Conservation (phyloP, 495 filamentous ascomycete genomes). For the Physcia stellaris region DNA sequence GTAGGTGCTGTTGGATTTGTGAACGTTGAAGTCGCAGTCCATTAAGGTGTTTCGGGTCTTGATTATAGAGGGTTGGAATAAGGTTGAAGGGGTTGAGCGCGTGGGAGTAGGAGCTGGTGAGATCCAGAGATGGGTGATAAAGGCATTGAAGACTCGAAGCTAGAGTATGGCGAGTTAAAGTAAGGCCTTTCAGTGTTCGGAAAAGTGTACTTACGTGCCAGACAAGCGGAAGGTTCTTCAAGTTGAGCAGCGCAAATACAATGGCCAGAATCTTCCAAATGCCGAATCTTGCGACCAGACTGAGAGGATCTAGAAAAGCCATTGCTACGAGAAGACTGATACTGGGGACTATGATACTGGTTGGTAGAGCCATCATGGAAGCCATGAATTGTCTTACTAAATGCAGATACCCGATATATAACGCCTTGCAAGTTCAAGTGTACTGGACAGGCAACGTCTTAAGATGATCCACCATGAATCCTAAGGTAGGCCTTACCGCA, state of each 20-base stretch:
- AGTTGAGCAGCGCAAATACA: constrained; percentile 40
- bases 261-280: constrained; percentile 40
- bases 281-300: not conserved
- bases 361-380: not conserved
- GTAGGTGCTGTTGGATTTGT: constrained; percentile 66
- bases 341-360: too few relatives aligned
- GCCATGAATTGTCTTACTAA: too few relatives aligned
- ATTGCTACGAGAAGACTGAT: not conserved
- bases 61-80: constrained; percentile 43
- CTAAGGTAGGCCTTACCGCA: too few relatives aligned
- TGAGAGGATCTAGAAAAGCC: not conserved
- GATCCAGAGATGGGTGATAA: constrained; percentile 10
- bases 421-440: too few relatives aligned
- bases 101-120: not conserved
- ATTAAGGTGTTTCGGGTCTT: constrained; percentile 32
- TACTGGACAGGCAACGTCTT: too few relatives aligned
- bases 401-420: too few relatives aligned
- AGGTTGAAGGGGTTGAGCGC: constrained; percentile 8
- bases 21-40: constrained; percentile 56
- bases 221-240: constrained; percentile 46
- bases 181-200: constrained; percentile 36
- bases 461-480: too few relatives aligned
- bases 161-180: constrained; percentile 12
- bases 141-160: constrained; percentile 10
- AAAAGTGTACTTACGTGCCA: constrained; percentile 49